A percentile compares a stretch with the other conserved stretches of the same genome.
Conservation (phyloP, 2,329 filamentous ascomycete genomes). For the Metarhizium guizhouense region DNA sequence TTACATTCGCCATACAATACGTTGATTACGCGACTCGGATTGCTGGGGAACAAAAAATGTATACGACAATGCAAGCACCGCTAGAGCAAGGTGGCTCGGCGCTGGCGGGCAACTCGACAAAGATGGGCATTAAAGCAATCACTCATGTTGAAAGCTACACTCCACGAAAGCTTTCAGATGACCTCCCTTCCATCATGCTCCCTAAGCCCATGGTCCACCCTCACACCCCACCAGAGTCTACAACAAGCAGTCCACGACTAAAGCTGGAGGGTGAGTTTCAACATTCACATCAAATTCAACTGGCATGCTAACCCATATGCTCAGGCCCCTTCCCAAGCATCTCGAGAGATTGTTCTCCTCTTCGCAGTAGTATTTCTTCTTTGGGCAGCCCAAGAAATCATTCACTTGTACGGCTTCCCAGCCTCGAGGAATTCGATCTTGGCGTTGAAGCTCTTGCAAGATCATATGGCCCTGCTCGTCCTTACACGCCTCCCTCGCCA, state of each 20-base stretch:
- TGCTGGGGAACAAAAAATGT: slow-evolving; percentile 4
- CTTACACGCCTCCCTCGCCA: slow-evolving; percentile 20
- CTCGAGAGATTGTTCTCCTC: slow-evolving; percentile 16
- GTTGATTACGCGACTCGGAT: neutral
- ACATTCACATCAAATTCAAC: neutral
- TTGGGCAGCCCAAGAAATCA: slow-evolving; percentile 8
- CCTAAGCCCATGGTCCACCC: slow-evolving; percentile 13
- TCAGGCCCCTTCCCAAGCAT: slow-evolving; percentile 14
- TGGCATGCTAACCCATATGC: neutral
- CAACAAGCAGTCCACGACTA: slow-evolving; percentile 24
- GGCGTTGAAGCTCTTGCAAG: slow-evolving; percentile 27
- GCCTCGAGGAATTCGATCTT: slow-evolving; percentile 28
- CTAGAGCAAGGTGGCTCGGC: slow-evolving; percentile 9
- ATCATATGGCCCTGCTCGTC: slow-evolving; percentile 18
- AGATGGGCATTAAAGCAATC: slow-evolving; percentile 14
- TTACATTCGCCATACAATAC: neutral
- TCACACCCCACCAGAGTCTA: slow-evolving; percentile 22
- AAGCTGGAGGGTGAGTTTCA: slow-evolving; percentile 21
- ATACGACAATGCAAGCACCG: slow-evolving; percentile 7
- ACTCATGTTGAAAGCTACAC: slow-evolving; percentile 11
- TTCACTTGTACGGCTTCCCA: slow-evolving; percentile 21
- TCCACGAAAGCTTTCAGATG: slow-evolving; percentile 13
- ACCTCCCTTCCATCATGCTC: slow-evolving; percentile 12
- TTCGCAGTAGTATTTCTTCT: slow-evolving; percentile 14
- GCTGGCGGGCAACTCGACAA: slow-evolving; percentile 7